Evolutionary conservation across 2,329 filamentous ascomycete species (phyloP), one percentile per base, ranked within the genome.

Genomic region (Bisporella sp.): DNA sequence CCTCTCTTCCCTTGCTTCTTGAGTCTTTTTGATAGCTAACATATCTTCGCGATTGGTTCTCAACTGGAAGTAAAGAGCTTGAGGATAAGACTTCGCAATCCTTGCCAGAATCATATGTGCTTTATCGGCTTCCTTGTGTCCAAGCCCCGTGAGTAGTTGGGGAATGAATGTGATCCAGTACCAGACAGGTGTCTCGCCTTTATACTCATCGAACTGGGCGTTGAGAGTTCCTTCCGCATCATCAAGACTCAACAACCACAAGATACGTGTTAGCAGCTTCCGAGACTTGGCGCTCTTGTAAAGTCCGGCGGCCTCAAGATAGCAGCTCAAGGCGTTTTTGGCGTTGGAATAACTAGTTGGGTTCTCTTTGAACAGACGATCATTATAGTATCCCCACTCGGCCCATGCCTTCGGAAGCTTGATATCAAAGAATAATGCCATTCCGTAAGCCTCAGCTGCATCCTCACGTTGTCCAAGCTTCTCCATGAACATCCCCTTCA

Each of bases 101-200:
- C 93, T 95, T 29, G 89, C 79, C 13, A 99, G 77, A 46, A 99
- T 89, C 46, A 82, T 81, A 65, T 93, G 87, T 42, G 92, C 88
- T 45, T 95, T 85, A 4, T 84, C 82, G 9, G 90, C 92, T 69
- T 99, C 95, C 60, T 92, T 91, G 64, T 96, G 85, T 2, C 88
- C 89, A 46, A 99, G 76, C 47, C 92, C 93, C 41, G 89, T 92
- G 32, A 99, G 80, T 41, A 99, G 78, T 68, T 99, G 93, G 13
- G 93, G 93, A 56, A 99, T 97, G 67, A 95, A 99, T 0, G 92
- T 97, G 59, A 97, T 96, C 93, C 93, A 99, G 71, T 97, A 99
- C 93, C 93, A 99, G 9, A 95, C 89, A 0, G 91, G 90, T 2
- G 90, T 95, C 60, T 99, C 95, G 47, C 93, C 93, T 73, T 97